Base-by-base conservation (phyloP, 768 basidiomycete genomes). In the Phaffia australis region DNA sequence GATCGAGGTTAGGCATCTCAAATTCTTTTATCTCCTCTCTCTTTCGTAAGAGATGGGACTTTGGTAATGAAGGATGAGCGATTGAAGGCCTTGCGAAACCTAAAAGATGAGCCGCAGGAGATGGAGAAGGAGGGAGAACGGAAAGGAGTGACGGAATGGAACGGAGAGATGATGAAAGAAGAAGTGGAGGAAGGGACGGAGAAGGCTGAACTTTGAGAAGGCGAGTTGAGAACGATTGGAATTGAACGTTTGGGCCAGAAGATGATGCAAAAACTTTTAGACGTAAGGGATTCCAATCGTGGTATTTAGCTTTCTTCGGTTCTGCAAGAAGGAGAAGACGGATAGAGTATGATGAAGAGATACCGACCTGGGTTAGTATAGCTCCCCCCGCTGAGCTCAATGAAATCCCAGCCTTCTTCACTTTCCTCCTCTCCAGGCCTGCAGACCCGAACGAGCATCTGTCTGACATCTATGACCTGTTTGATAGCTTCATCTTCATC, bases 341-440 rank as follows among this genome's bases (percentile, higher is more conserved):
- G 25, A 15, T 21, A 29, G 21, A 25, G 27, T 9, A 4, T 25
- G 19, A 15, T 21, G 14, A 15, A 7, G 27, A 14, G 19, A 49
- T 2, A 71, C 79, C 21, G 71, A 86, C 89, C 83, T 71, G 87
- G 86, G 21, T 80, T 82, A 72, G 89, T 87, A 70, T 93, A 94
- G 73, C 86, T 85, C 0, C 90, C 90, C 1, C 90, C 90, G 64
- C 86, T 88, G 67, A 94, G 82, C 75, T 94, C 90, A 60, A 94
- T 83, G 72, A 90, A 87, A 74, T 94, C 90, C n/a, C 5, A 93
- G 72, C 21, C 77, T 76, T 1, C 80, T 80, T 84, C 88, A 88
- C 49, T 75, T 73, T 0, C 85, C 82, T 32, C 49, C 79, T 74
- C 21, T 77, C 50, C 61, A 29, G 21, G 2, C 27, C 30, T 5